Evolutionary conservation across 2,329 filamentous ascomycete species (phyloP).

Genomic region (Penicillium paneum): DNA sequence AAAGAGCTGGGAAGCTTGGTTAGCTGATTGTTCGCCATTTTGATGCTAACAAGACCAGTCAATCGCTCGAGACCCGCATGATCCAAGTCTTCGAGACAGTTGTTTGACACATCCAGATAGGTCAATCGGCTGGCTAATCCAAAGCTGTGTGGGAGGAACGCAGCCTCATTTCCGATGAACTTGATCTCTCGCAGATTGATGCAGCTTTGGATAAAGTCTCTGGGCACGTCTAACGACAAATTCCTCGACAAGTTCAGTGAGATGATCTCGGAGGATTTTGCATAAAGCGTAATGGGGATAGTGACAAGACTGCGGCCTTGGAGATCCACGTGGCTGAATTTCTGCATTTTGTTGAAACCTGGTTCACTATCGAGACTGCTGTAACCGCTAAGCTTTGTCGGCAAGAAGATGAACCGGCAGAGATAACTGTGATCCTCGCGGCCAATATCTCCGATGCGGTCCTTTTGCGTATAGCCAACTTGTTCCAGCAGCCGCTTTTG

Average conservation of each 20-base stretch:
- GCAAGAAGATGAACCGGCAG: slow-evolving; percentile 91
- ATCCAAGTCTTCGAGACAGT: slow-evolving; percentile 81
- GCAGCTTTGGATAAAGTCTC: slow-evolving; percentile 94
- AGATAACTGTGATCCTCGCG: slow-evolving; percentile 97
- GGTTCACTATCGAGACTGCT: slow-evolving; percentile 71
- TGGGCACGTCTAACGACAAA: slow-evolving; percentile 84
- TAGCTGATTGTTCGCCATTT: slow-evolving; percentile 88
- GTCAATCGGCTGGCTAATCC: slow-evolving; percentile 77
- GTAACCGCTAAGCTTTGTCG: slow-evolving; percentile 78
- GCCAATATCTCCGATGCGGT: slow-evolving; percentile 87
- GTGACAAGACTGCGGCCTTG: slow-evolving; percentile 86
- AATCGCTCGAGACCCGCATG: slow-evolving; percentile 76
- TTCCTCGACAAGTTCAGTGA: slow-evolving; percentile 93
- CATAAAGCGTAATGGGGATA: slow-evolving; percentile 91
- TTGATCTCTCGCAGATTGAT: slow-evolving; percentile 91
- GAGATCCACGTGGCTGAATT: slow-evolving; percentile 91
- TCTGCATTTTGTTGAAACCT: slow-evolving; percentile 76
- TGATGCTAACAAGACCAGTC: slow-evolving; percentile 77
- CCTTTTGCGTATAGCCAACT: slow-evolving; percentile 81
- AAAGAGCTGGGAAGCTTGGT: slow-evolving; percentile 78
- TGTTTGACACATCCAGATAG: slow-evolving; percentile 92
- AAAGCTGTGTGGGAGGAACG: slow-evolving; percentile 78
- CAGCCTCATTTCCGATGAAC: slow-evolving; percentile 89
- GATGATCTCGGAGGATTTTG: slow-evolving; percentile 86
- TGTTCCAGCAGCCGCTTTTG: slow-evolving; percentile 90